Percentiles rank a stretch among this genome's conserved stretches.
These are phyloP conservation scores for Caloboletus firmus DNA, from an alignment of 1,284 basidiomycete species.

Conservation along the genomic window DNA sequence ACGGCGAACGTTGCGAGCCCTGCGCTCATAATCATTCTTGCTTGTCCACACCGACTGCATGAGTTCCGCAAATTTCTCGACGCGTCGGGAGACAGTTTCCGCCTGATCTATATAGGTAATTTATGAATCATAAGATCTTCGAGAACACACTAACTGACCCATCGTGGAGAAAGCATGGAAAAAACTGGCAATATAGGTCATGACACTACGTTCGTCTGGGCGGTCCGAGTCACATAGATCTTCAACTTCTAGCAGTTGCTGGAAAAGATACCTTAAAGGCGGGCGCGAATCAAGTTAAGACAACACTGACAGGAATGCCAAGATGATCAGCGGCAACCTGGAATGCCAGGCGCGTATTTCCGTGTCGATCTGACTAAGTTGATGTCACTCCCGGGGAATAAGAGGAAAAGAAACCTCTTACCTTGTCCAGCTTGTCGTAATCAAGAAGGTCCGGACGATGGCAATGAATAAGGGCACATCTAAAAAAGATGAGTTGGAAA, in stretches of 20 bases:
- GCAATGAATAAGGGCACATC: conserved; percentile 94
- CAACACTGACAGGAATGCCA: conserved; percentile 77
- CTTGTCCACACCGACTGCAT: conserved; percentile 88
- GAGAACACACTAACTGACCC: conserved; percentile 54
- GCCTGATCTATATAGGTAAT: conserved; percentile 72
- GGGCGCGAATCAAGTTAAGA: conserved; percentile 4
- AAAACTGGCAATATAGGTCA: conserved; percentile 94
- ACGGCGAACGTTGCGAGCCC: conserved; percentile 64
- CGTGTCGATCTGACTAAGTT: conserved; percentile 66
- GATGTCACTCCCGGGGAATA: conserved; percentile 2
- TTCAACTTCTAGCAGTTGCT: conserved; percentile 95
- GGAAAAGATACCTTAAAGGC: conserved; percentile 7
- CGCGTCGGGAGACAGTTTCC: conserved; percentile 89
- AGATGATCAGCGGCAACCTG: conserved; percentile 83
- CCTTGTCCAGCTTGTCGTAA: conserved; percentile 83
- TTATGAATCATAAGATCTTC: neutral
- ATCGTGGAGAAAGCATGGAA: conserved; percentile 98
- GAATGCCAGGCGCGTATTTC: conserved; percentile 86
- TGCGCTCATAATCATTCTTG: conserved; percentile 92
- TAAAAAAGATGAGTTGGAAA: conserved; percentile 34
- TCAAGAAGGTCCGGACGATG: conserved; percentile 95
- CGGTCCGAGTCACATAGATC: conserved; percentile 88
- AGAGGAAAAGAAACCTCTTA: conserved; percentile 25
- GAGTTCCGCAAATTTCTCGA: conserved; percentile 94
- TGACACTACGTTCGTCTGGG: conserved; percentile 94